Evolutionary conservation across 2,329 filamentous ascomycete genomes (phyloP).

Genomic region (Neonectria ditissima): DNA sequence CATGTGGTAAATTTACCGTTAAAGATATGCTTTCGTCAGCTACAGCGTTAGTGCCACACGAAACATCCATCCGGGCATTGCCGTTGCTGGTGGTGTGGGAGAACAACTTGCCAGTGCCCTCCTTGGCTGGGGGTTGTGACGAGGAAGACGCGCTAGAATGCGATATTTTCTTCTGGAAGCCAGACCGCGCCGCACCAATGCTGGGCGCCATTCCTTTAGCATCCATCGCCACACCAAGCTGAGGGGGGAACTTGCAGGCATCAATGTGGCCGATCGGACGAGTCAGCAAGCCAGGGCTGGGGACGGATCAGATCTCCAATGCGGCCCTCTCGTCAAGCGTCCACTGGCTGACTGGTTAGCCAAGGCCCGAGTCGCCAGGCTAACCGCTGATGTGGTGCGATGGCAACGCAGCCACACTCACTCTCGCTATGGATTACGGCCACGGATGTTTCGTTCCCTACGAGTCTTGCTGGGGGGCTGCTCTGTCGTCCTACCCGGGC

Average conservation of each 20-base stretch:
- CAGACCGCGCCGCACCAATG: slow-evolving; percentile 20
- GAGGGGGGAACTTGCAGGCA: slow-evolving; percentile 25
- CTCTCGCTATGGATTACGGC: slow-evolving; percentile 22
- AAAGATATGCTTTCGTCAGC: slow-evolving; percentile 19
- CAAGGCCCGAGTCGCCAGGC: slow-evolving; percentile 19
- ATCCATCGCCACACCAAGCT: slow-evolving; percentile 21
- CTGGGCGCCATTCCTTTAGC: slow-evolving; percentile 14
- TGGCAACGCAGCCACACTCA: slow-evolving; percentile 26
- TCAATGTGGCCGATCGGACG: slow-evolving; percentile 28
- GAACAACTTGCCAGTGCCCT: slow-evolving; percentile 23
- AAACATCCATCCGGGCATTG: slow-evolving; percentile 14
- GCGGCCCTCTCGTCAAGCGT: slow-evolving; percentile 5
- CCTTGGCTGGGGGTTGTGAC: slow-evolving; percentile 24
- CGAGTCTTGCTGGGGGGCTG: slow-evolving; percentile 9
- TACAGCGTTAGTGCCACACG: slow-evolving; percentile 11
- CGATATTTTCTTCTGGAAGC: slow-evolving; percentile 38
- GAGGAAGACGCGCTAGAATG: slow-evolving; percentile 32
- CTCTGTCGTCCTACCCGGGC: slow-evolving; percentile 27
- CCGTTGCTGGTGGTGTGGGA: slow-evolving; percentile 16
- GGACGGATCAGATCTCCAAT: slow-evolving; percentile 27
- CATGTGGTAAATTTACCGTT: slow-evolving; percentile 11
- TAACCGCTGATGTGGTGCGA: slow-evolving; percentile 34
- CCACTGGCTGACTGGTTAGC: slow-evolving; percentile 4
- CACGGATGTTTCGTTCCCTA: slow-evolving; percentile 20
- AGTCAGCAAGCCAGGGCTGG: slow-evolving; percentile 21